Conservation (phyloP, 306 rosid species). For the Cicer bijugum region DNA sequence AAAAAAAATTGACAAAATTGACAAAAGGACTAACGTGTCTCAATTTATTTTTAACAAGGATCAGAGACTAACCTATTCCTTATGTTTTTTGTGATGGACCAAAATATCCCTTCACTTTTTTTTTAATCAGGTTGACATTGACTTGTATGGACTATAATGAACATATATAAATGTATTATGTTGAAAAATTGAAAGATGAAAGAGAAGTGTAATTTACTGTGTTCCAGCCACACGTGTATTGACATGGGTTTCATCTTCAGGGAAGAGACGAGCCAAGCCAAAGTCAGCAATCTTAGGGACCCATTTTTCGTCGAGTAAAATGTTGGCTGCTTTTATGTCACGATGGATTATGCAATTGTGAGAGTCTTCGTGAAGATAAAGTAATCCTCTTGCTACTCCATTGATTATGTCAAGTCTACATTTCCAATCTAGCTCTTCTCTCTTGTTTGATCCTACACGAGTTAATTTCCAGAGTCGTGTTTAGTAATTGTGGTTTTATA, state of each 20-base stretch:
- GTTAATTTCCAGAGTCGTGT: background rate
- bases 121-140: conserved; percentile 9
- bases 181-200: conserved; percentile 11
- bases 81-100: too few relatives aligned
- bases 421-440: conserved; percentile 40
- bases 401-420: conserved; percentile 42
- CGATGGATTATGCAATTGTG: conserved; percentile 47
- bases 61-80: too few relatives aligned
- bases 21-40: too few relatives aligned
- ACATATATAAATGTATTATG: background rate
- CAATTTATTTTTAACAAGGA: too few relatives aligned
- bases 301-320: conserved; percentile 46
- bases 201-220: conserved; percentile 24
- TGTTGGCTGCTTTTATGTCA: conserved; percentile 44
- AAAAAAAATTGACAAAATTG: too few relatives aligned
- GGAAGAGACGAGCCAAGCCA: conserved; percentile 47
- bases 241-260: conserved; percentile 43
- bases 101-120: too few relatives aligned
- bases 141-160: background rate
- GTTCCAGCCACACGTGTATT: conserved; percentile 50
- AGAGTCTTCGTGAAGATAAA: conserved; percentile 47
- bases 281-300: conserved; percentile 47
- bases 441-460: conserved; percentile 36
- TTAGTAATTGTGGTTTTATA: background rate
- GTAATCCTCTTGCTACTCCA: conserved; percentile 46